Conservation (phyloP, 495 filamentous ascomycete genomes). For the Penicillium waksmanii region DNA sequence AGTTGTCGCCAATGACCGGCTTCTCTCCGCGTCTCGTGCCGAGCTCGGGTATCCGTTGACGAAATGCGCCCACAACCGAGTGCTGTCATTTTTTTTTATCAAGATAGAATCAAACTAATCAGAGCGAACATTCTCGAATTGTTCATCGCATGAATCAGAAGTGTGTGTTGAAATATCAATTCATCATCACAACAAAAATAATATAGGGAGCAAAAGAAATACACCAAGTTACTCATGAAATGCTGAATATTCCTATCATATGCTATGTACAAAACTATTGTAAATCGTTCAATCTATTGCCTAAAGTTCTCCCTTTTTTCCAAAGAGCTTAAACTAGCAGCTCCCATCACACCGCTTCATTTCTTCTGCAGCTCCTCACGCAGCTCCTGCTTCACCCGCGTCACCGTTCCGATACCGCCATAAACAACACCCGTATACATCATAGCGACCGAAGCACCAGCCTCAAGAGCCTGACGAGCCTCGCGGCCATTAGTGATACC, state of each 20-base stretch:
- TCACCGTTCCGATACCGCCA: conserved; percentile 82
- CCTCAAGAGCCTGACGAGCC: conserved; percentile 75
- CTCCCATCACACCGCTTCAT: conserved; percentile 22
- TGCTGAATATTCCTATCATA: conserved; percentile 18
- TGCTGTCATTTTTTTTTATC: not conserved
- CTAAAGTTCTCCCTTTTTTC: not conserved
- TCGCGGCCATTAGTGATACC: conserved; percentile 86
- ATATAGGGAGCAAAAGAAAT: not conserved
- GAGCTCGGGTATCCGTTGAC: conserved; percentile 10
- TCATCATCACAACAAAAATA: not conserved
- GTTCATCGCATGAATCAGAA: too few species aligned
- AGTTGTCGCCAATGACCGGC: not conserved
- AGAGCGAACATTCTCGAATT: too few species aligned
- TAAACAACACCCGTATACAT: conserved; percentile 84
- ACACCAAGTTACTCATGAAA: conserved; percentile 1
- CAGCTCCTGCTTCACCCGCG: conserved; percentile 86
- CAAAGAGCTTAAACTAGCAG: not conserved
- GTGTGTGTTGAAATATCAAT: not conserved
- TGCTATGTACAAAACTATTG: conserved; percentile 30
- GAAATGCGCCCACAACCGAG: not conserved
- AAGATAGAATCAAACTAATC: not conserved
- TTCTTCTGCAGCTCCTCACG: conserved; percentile 53
- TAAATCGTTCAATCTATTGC: conserved; percentile 14
- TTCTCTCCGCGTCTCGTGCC: not conserved
- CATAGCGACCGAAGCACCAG: conserved; percentile 87